Evolutionary conservation across 2,329 filamentous ascomycete species (phyloP).

Genomic region (Thielaviopsis musarum): DNA sequence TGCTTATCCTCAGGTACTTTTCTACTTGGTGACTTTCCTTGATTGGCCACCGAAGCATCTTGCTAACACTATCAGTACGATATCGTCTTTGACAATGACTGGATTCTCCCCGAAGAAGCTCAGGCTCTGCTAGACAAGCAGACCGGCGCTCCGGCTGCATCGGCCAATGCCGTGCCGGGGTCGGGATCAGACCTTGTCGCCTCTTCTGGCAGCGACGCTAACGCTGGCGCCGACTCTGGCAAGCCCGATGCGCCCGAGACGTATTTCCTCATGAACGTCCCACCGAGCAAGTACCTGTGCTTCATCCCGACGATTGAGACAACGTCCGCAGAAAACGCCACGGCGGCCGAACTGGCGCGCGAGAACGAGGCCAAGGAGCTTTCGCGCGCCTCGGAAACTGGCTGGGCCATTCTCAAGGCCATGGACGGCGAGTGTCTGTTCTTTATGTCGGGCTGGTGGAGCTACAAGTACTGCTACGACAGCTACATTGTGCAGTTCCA

Average conservation of each 20-base stretch:
- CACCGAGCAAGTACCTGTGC: conserved; percentile 63
- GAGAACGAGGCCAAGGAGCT: conserved; percentile 70
- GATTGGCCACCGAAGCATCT: neutral
- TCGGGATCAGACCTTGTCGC: conserved; percentile 22
- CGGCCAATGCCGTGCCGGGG: conserved; percentile 4
- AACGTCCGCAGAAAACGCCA: conserved; percentile 40
- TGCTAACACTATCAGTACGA: conserved; percentile 45
- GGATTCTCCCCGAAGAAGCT: conserved; percentile 55
- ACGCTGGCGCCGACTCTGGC: conserved; percentile 4
- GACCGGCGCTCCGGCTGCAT: conserved; percentile 17
- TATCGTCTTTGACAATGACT: conserved; percentile 56
- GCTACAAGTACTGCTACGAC: conserved; percentile 86
- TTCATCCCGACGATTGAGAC: conserved; percentile 56
- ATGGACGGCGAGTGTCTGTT: conserved; percentile 74
- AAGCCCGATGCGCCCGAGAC: conserved; percentile 17
- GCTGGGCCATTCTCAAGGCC: conserved; percentile 62
- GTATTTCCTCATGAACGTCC: conserved; percentile 62
- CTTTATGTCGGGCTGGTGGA: conserved; percentile 79
- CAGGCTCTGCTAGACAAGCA: conserved; percentile 36
- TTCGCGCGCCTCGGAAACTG: conserved; percentile 55
- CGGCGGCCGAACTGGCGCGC: conserved; percentile 48
- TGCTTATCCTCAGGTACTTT: conserved; percentile 61
- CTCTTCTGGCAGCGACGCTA: conserved; percentile 17
- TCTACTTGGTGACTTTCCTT: neutral
- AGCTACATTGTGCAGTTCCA: conserved; percentile 82